Conservation (phyloP, 805 yeast species). For the Wickerhamiella musiphila region DNA sequence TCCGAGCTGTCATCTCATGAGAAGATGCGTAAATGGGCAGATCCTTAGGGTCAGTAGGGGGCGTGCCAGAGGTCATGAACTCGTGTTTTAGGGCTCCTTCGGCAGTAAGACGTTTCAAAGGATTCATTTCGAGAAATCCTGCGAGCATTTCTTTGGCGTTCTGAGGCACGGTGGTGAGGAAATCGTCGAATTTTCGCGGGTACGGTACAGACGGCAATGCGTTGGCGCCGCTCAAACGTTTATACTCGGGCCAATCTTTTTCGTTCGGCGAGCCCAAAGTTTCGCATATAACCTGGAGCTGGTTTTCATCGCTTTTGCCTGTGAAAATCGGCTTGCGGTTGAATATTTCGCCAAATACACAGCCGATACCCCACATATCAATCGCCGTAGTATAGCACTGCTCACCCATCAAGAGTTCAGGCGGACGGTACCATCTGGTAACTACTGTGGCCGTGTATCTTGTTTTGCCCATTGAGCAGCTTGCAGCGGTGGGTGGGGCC, state of each 20-base stretch:
- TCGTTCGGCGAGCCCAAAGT: conserved; percentile 65
- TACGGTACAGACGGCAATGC: conserved; percentile 14
- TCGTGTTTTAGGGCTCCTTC: conserved; percentile 52
- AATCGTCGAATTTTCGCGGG: conserved; percentile 27
- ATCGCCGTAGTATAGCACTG: conserved; percentile 80
- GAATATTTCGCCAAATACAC: conserved; percentile 86
- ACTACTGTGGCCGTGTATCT: conserved; percentile 60
- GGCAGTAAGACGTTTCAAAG: conserved; percentile 60
- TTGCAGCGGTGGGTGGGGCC: conserved; percentile 32
- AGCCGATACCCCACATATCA: conserved; percentile 96
- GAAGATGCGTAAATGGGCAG: conserved; percentile 69
- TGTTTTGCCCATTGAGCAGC: conserved; percentile 26
- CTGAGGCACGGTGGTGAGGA: conserved; percentile 16
- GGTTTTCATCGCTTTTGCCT: conserved; percentile 77
- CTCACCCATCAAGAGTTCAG: conserved; percentile 78
- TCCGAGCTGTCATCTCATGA: conserved; percentile 51
- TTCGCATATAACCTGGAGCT: conserved; percentile 63
- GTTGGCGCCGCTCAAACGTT: conserved; percentile 31
- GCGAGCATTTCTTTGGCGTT: conserved; percentile 28
- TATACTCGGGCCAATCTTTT: conserved; percentile 43
- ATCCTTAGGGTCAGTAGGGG: conserved; percentile 36
- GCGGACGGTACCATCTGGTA: conserved; percentile 96
- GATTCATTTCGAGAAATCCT: conserved; percentile 52
- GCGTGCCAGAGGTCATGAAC: conserved; percentile 52
- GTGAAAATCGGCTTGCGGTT: conserved; percentile 65